Evolutionary conservation across 495 filamentous ascomycete genomes (phyloP).

Genomic region (Glarea lozoyensis): DNA sequence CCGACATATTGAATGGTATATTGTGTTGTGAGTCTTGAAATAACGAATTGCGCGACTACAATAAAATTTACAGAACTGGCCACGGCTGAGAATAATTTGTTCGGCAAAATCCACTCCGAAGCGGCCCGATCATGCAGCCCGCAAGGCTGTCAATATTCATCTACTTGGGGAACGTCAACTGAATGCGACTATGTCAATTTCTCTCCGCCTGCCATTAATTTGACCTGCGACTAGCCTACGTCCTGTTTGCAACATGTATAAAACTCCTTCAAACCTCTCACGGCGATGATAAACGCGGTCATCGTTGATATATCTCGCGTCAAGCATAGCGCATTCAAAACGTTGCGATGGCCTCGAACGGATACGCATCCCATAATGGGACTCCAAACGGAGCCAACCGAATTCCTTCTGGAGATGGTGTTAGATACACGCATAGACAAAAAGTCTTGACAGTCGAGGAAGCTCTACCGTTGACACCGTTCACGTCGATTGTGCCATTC

Average conservation of each 20-base stretch:
- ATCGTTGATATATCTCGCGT: not conserved
- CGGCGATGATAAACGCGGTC: conserved; percentile 6
- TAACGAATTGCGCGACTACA: too few species aligned
- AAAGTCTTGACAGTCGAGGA: conserved; percentile 55
- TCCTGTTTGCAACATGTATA: conserved; percentile 6
- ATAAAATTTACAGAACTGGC: too few species aligned
- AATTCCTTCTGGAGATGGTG: conserved; percentile 1
- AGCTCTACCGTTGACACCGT: conserved; percentile 83
- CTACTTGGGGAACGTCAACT: not conserved
- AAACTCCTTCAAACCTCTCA: not conserved
- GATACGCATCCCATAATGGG: conserved; percentile 11
- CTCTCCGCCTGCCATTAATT: not conserved
- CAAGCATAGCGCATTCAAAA: not conserved
- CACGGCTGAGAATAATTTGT: too few species aligned
- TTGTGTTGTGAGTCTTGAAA: not conserved
- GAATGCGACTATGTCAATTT: conserved; percentile 5
- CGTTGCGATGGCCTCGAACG: conserved; percentile 14
- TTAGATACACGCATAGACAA: conserved; percentile 13
- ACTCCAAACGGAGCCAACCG: conserved; percentile 11
- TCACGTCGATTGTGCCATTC: conserved; percentile 84
- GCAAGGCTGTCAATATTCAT: too few species aligned
- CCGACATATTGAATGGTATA: conserved; percentile 52
- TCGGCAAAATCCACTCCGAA: too few species aligned
- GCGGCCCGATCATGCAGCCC: too few species aligned
- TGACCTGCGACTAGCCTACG: not conserved